Evolutionary conservation across 2,329 filamentous ascomycete species (phyloP).

Genomic region (Fusarium pseudograminearum): DNA sequence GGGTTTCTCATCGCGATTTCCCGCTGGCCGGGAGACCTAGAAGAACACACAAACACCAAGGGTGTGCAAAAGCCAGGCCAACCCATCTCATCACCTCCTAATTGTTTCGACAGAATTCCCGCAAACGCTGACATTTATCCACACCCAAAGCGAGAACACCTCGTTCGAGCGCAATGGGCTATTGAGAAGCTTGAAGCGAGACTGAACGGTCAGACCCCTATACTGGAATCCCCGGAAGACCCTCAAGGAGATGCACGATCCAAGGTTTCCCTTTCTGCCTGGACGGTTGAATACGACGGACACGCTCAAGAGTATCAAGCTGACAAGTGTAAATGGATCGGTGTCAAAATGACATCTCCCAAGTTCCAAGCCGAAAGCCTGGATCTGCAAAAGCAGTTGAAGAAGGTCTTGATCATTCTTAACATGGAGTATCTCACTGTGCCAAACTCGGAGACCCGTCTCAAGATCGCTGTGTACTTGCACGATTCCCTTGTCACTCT

Average conservation of each 20-base stretch:
- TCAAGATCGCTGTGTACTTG: conserved; percentile 10
- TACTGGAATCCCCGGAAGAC: background rate
- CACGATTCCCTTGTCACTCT: background rate
- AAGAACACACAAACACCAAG: background rate
- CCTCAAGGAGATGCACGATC: background rate
- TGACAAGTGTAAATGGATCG: conserved; percentile 27
- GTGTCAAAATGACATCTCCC: conserved; percentile 33
- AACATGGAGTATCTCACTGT: conserved; percentile 15
- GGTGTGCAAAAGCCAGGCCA: background rate
- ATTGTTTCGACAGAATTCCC: background rate
- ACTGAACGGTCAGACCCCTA: background rate
- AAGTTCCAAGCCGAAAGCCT: background rate
- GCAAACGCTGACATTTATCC: background rate
- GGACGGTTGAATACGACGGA: conserved; percentile 20
- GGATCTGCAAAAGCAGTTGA: background rate
- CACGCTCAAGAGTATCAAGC: conserved; percentile 21
- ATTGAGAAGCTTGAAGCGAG: conserved; percentile 8
- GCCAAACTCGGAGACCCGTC: conserved; percentile 22
- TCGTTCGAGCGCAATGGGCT: conserved; percentile 14
- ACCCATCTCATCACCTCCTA: conserved; percentile 1
- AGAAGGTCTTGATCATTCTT: conserved; percentile 13
- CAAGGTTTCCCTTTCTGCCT: background rate
- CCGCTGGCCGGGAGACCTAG: background rate
- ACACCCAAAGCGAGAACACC: background rate
- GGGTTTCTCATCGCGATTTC: conserved; percentile 23